A percentile compares a stretch with the other conserved stretches of the same genome.
These are phyloP conservation scores for Gamsiella multidivaricata DNA, from an alignment of 192 early-diverging fungal species.

Conservation along the genomic window DNA sequence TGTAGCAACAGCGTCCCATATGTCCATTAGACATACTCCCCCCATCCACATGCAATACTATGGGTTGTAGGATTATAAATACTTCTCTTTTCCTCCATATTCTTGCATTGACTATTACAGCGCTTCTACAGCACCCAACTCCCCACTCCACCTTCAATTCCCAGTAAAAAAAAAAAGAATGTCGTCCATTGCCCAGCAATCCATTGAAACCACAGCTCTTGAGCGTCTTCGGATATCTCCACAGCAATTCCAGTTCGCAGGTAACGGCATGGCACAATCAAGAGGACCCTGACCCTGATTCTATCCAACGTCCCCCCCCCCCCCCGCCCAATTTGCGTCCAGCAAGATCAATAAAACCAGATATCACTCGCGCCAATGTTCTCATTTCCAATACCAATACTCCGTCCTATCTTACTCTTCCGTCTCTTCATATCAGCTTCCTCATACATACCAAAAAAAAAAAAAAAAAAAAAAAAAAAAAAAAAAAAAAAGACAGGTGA, in stretches of 20 bases:
- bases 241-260: slow-evolving; percentile 25
- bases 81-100: background rate
- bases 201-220: background rate
- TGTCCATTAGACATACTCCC: background rate
- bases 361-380: too few relatives aligned
- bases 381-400: too few relatives aligned
- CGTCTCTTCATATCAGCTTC: too few relatives aligned
- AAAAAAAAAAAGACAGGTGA: too few relatives aligned
- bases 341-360: too few relatives aligned
- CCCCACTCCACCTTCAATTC: background rate
- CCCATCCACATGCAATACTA: background rate
- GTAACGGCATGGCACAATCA: slow-evolving; percentile 14
- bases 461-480: too few relatives aligned
- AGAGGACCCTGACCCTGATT: background rate
- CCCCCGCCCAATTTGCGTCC: too few relatives aligned
- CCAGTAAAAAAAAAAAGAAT: background rate
- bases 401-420: too few relatives aligned
- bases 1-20: too few relatives aligned
- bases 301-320: background rate
- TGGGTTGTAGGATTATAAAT: too few relatives aligned
- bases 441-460: too few relatives aligned
- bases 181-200: background rate
- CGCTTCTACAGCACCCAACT: background rate
- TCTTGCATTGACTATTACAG: background rate
- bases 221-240: slow-evolving; percentile 9